A percentile compares a stretch with the other conserved stretches of the same genome.
Evolutionary conservation across 176 grass and related monocot species (phyloP).

Genomic region (Oryza longistaminata): DNA sequence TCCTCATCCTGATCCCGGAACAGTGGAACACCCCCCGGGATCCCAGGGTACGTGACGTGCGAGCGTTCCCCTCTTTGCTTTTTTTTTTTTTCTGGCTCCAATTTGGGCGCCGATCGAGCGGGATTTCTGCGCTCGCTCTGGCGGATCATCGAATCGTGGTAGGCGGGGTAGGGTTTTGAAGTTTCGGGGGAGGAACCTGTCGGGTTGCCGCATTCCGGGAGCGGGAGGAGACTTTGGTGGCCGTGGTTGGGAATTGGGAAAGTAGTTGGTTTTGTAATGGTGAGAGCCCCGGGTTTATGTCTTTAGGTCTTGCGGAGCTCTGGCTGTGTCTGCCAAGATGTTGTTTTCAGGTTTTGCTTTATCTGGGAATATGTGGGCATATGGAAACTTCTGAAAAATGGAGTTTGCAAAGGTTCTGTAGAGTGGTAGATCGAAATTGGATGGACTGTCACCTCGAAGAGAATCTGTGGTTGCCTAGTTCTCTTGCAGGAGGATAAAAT

Average conservation of each 20-base stretch:
- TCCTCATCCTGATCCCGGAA: background rate
- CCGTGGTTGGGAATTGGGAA: background rate
- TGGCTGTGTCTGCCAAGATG: background rate
- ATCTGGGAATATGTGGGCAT: no score
- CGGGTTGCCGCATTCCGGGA: conserved; percentile 26
- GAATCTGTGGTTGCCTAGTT: no score
- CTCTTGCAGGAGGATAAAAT: background rate
- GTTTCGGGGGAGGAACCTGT: background rate
- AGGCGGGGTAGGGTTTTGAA: no score
- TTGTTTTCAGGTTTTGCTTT: background rate
- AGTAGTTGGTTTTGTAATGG: background rate
- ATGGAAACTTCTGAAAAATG: background rate
- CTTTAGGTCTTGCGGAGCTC: background rate
- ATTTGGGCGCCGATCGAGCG: conserved; percentile 1
- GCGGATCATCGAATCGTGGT: background rate
- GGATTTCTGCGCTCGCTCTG: background rate
- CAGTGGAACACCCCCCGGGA: no score
- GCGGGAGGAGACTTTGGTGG: background rate
- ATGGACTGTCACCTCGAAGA: no score
- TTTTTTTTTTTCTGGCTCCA: background rate
- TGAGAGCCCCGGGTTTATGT: background rate
- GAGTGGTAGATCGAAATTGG: no score
- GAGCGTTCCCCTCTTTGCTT: background rate
- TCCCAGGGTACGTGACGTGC: conserved; percentile 22
- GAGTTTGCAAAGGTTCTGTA: background rate